Conservation (phyloP, 371 early-diverging fungal species). For the Syncephalis plumigaleata region DNA sequence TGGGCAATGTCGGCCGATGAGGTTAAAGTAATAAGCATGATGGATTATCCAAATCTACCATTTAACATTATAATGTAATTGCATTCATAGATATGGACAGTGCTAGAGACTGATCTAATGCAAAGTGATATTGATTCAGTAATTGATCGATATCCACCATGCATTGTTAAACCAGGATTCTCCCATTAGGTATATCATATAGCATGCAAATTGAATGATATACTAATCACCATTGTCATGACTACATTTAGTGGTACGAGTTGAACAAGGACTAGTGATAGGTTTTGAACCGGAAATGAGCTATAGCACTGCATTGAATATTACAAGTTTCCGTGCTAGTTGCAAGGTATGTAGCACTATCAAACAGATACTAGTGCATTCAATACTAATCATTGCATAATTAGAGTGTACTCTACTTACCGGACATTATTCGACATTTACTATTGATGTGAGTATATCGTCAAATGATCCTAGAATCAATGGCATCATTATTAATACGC, state of each 20-base stretch:
- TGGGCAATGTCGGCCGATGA: conserved; percentile 1
- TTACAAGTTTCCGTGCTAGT: conserved; percentile 41
- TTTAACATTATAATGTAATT: too few relatives aligned
- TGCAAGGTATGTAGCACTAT: conserved; percentile 30
- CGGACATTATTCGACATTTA: not conserved
- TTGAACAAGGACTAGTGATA: conserved; percentile 37
- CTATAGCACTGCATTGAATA: conserved; percentile 21
- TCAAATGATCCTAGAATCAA: not conserved
- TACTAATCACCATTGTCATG: too few relatives aligned
- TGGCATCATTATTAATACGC: not conserved
- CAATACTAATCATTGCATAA: not conserved
- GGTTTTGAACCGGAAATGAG: conserved; percentile 53
- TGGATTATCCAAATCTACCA: too few relatives aligned
- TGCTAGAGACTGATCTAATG: too few relatives aligned
- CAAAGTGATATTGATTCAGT: too few relatives aligned
- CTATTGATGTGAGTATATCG: not conserved
- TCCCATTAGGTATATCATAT: too few relatives aligned
- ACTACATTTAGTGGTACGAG: too few relatives aligned
- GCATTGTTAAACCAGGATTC: too few relatives aligned
- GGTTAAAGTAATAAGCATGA: too few relatives aligned
- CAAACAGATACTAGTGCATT: conserved; percentile 1
- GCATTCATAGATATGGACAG: too few relatives aligned
- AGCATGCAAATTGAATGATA: too few relatives aligned
- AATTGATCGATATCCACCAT: too few relatives aligned
- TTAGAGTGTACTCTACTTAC: not conserved